Evolutionary conservation across 371 early-diverging fungal species (phyloP), one percentile per base, ranked within the genome.

Genomic region (Circinella umbellata): DNA sequence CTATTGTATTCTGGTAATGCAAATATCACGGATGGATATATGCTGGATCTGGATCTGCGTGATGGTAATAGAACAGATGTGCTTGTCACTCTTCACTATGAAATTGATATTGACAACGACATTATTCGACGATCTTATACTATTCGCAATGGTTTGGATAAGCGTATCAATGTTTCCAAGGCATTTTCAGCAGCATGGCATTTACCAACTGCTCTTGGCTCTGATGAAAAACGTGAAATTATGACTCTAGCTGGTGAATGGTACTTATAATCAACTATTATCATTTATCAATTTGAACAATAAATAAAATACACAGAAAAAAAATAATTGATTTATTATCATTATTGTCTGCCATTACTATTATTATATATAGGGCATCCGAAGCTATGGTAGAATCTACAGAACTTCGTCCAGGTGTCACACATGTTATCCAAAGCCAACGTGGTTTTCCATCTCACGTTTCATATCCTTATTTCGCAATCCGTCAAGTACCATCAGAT

Each of bases 381-480:
- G 83, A 82, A 61, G 77, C 80, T 6, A 75, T 76, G 34, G 72
- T 76, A 15, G 71, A 82, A 42, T 69, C 13, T 3, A 74, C 73
- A 8, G 38, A 65, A 1, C 51, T 83, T 13, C 55, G 55, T 0
- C 75, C 79, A 7, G 80, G 80, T 9, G 69, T 75, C 17, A 59
- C 68, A 0, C 75, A 79, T 49, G 36, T 65, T 4, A 46, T 83
- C 1, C 63, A 76, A n/a, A 77, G 76, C 5, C 66, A 66, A 15
- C 74, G 79, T 1, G 80, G 83, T 5, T 77, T 80, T 17, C 76
- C 83, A 17, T 76, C 78, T 13, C 75, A 73, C 13, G 76, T 73
- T 7, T 73, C 76, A 0, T 83, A 79, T n/a, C 83, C 83, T 36
- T 83, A 76, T 54, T 77, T 79, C 73, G 83, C 83, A 3, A 64